A percentile compares a stretch with the other conserved stretches of the same genome.
These are phyloP conservation scores for Grifola frondosa DNA, from an alignment of 1,284 basidiomycete genomes.

Conservation along the genomic window DNA sequence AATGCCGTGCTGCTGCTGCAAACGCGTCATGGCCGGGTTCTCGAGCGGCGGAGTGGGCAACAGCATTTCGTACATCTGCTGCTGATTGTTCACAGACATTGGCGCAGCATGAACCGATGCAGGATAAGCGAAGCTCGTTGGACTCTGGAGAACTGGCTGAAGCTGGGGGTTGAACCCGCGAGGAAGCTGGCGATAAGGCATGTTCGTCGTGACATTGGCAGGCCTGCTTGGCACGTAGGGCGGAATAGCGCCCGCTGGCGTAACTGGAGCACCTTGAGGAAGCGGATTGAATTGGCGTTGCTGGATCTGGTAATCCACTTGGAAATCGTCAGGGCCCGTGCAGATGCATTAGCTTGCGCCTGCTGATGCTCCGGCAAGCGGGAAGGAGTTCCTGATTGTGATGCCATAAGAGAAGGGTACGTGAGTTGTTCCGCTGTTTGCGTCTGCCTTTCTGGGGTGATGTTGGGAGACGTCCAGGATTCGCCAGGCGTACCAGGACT, in stretches of 20 bases:
- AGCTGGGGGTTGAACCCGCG: constrained; percentile 53
- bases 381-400: constrained; percentile 37
- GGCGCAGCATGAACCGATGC: constrained; percentile 54
- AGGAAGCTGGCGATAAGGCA: constrained; percentile 54
- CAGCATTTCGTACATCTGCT: constrained; percentile 80
- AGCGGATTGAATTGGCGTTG: constrained; percentile 53
- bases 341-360: constrained; percentile 18
- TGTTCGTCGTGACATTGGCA: constrained; percentile 41
- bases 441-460: constrained; percentile 32
- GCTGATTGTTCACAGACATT: constrained; percentile 68
- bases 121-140: constrained; percentile 55
- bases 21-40: constrained; percentile 63
- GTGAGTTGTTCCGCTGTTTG: constrained; percentile 56
- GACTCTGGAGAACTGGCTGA: constrained; percentile 46
- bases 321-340: constrained; percentile 50
- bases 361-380: constrained; percentile 46
- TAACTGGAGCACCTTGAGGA: constrained; percentile 13
- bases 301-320: constrained; percentile 56
- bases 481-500: constrained; percentile 33
- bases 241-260: constrained; percentile 13
- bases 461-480: constrained; percentile 29
- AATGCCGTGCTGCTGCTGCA: constrained; percentile 71
- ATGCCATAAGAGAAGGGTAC: constrained; percentile 62
- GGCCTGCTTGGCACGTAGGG: constrained; percentile 52
- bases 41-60: constrained; percentile 55